phyloP scores from a whole-genome alignment of 768 basidiomycete genomes.

The Roridomyces roridus region DNA sequence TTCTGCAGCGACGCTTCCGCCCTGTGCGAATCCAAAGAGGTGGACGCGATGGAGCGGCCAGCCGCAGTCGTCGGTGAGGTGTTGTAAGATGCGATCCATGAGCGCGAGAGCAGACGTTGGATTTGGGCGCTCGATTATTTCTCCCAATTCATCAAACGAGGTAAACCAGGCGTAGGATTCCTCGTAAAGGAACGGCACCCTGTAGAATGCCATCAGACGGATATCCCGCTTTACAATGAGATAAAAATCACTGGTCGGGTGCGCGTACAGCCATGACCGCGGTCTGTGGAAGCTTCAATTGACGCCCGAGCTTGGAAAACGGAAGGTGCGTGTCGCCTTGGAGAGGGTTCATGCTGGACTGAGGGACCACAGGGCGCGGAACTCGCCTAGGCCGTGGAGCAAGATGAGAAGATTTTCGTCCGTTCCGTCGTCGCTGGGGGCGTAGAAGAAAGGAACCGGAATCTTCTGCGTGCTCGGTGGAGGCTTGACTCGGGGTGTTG shows the following conservation, averaged over 20 bases:
- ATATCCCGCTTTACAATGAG: neutral
- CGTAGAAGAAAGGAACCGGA: slow-evolving; percentile 67
- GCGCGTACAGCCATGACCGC: slow-evolving; percentile 83
- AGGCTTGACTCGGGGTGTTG: slow-evolving; percentile 50
- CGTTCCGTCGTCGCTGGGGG: slow-evolving; percentile 79
- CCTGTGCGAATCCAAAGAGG: slow-evolving; percentile 88
- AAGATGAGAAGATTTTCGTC: slow-evolving; percentile 88
- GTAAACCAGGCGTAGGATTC: slow-evolving; percentile 87
- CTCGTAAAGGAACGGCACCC: slow-evolving; percentile 81
- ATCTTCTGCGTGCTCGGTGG: slow-evolving; percentile 52
- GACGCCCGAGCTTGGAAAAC: slow-evolving; percentile 74
- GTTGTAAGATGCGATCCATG: slow-evolving; percentile 55
- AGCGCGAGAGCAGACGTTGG: slow-evolving; percentile 71
- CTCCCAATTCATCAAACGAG: slow-evolving; percentile 83
- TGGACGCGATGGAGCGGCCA: slow-evolving; percentile 82
- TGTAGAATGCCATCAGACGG: slow-evolving; percentile 34
- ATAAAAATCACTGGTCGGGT: slow-evolving; percentile 62
- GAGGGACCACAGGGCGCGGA: neutral
- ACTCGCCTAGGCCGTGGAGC: slow-evolving; percentile 84
- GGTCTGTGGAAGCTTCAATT: slow-evolving; percentile 88
- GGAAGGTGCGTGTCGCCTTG: slow-evolving; percentile 83
- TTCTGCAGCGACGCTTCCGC: slow-evolving; percentile 80
- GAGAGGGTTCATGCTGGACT: neutral
- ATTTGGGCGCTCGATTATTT: slow-evolving; percentile 71
- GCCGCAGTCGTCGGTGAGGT: slow-evolving; percentile 62